Percentiles rank a stretch among this genome's conserved stretches.
These are phyloP conservation scores for Arxiozyma slooffiae DNA, from an alignment of 1,139 yeast species.

Conservation along the genomic window DNA sequence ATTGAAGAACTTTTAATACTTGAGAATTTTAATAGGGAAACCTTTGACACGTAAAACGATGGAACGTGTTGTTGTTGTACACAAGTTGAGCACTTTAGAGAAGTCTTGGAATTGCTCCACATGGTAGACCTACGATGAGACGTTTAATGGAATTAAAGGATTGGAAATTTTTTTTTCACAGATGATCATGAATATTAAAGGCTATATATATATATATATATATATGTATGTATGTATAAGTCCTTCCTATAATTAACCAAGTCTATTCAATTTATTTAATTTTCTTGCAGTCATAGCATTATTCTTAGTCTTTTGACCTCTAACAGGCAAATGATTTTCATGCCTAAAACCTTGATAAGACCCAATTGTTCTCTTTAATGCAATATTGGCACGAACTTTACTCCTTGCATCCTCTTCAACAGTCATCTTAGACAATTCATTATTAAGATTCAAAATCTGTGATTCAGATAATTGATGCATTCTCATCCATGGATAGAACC, in stretches of 20 bases:
- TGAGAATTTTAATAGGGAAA: slow-evolving; percentile 76
- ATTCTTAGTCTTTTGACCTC: slow-evolving; percentile 88
- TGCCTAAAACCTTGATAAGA: slow-evolving; percentile 87
- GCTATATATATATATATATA: too few relatives aligned
- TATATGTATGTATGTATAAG: too few relatives aligned
- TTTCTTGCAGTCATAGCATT: slow-evolving; percentile 84
- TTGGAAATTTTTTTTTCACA: slow-evolving; percentile 39
- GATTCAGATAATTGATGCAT: slow-evolving; percentile 88
- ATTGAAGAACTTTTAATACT: slow-evolving; percentile 66
- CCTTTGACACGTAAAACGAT: slow-evolving; percentile 49
- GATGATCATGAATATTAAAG: slow-evolving; percentile 32
- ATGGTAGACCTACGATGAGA: slow-evolving; percentile 94
- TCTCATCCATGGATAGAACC: slow-evolving; percentile 86
- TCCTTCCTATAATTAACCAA: slow-evolving; percentile 31
- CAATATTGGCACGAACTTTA: slow-evolving; percentile 68
- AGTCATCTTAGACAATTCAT: slow-evolving; percentile 72
- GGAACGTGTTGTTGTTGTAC: slow-evolving; percentile 58
- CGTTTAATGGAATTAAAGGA: slow-evolving; percentile 59
- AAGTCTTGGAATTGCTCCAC: slow-evolving; percentile 99
- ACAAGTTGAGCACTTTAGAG: slow-evolving; percentile 58
- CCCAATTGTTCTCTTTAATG: slow-evolving; percentile 71
- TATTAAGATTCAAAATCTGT: slow-evolving; percentile 74
- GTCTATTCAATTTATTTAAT: slow-evolving; percentile 69
- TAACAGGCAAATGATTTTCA: slow-evolving; percentile 78
- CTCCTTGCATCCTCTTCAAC: slow-evolving; percentile 82